Percentiles rank a stretch among this genome's conserved stretches.
Conservation (phyloP, 768 basidiomycete genomes). For the Podaxis sp. region DNA sequence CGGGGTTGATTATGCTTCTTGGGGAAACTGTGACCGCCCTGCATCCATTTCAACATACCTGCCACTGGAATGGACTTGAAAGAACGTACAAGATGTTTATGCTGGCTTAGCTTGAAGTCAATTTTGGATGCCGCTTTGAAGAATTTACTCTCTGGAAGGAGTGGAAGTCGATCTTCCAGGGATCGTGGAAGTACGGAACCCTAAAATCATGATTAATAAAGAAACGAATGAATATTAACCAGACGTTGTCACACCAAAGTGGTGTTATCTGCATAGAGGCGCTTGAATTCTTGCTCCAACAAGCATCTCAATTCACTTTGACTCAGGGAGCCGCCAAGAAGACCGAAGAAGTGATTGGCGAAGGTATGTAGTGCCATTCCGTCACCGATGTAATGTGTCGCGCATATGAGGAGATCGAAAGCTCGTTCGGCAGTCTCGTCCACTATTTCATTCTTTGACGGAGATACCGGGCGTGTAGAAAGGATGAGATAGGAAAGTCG, state of each 20-base stretch:
- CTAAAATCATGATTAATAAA: conserved; percentile 10
- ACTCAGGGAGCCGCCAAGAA: conserved; percentile 39
- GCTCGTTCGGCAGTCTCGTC: conserved; percentile 24
- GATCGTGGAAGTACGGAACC: conserved; percentile 29
- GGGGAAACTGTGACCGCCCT: conserved; percentile 80
- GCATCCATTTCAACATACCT: neutral
- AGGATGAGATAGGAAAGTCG: conserved; percentile 67
- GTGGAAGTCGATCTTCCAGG: conserved; percentile 51
- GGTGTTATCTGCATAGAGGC: conserved; percentile 18
- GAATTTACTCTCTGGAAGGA: conserved; percentile 33
- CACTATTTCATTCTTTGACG: neutral
- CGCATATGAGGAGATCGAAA: conserved; percentile 70
- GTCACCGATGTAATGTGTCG: conserved; percentile 82
- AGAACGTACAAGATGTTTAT: conserved; percentile 51
- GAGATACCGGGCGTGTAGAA: conserved; percentile 15
- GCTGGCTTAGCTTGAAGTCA: conserved; percentile 56
- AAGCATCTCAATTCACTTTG: conserved; percentile 29
- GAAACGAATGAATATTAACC: neutral
- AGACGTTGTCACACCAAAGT: neutral
- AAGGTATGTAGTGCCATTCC: conserved; percentile 85
- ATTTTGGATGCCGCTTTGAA: conserved; percentile 47
- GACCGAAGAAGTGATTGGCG: conserved; percentile 75
- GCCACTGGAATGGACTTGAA: neutral
- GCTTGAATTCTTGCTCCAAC: conserved; percentile 33
- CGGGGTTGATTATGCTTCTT: conserved; percentile 41